phyloP scores from a whole-genome alignment of 2,329 filamentous ascomycete species.

The Colletotrichum shisoi region DNA sequence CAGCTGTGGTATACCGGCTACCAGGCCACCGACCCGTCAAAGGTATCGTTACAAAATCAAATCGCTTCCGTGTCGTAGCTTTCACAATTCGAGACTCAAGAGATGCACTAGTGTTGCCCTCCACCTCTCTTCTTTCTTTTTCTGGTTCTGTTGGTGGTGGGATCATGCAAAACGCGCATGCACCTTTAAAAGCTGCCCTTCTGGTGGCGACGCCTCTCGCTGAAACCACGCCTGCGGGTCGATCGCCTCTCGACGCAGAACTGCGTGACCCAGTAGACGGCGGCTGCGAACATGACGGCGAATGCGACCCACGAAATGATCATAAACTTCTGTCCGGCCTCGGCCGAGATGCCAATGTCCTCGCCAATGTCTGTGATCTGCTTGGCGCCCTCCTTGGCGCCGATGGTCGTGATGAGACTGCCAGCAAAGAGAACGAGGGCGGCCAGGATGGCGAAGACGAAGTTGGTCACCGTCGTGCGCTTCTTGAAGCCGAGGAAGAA shows the following conservation, averaged over 20 bases:
- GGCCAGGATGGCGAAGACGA: constrained; percentile 49
- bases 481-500: constrained; percentile 47
- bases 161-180: not conserved
- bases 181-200: constrained; percentile 44
- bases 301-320: constrained; percentile 58
- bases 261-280: constrained; percentile 54
- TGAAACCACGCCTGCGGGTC: constrained; percentile 42
- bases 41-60: constrained; percentile 1
- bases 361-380: constrained; percentile 55
- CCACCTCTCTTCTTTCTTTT: not conserved
- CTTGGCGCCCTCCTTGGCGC: constrained; percentile 52
- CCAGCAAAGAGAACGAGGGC: constrained; percentile 51
- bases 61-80: not conserved
- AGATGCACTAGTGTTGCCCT: not conserved
- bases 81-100: constrained; percentile 13
- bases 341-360: constrained; percentile 56
- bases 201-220: constrained; percentile 36
- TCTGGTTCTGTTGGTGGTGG: not conserved
- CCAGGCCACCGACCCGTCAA: constrained; percentile 5
- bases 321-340: constrained; percentile 55
- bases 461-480: constrained; percentile 48
- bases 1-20: constrained; percentile 20
- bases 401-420: constrained; percentile 55
- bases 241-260: constrained; percentile 46
- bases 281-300: constrained; percentile 52